Evolutionary conservation across 2,329 filamentous ascomycete genomes (phyloP), one percentile per base, ranked within the genome.

Genomic region (Alternaria angustiovoidea): DNA sequence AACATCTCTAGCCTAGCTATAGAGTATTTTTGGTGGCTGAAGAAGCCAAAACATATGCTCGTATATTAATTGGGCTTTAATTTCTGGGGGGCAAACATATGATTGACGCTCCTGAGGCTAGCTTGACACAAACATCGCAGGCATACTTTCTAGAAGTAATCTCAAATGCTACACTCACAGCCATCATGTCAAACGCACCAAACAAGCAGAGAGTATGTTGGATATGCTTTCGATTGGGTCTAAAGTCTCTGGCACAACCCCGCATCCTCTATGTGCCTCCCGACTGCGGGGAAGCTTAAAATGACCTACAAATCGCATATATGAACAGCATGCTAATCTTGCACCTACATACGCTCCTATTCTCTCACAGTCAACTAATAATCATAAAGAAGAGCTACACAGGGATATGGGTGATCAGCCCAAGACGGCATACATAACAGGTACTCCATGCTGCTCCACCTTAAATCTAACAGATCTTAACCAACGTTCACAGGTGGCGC

Each of bases 381-480:
- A 8, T 6, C 12, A 30, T 7, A 16, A n/a, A 11, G 8, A 28
- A 2, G 11, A 11, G 5, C 12, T 9, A n/a, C 14, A 16, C 4
- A 36, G 14, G 6, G 18, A n/a, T 11, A 59, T 59, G 56, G 4
- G 39, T 7, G 20, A 53, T 12, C 20, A 20, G 44, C 44, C 54
- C 34, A 62, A 60, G 38, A 64, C 59, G 24, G 63, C 61, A 7
- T 66, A 59, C 43, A 66, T 68, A 30, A 68, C 61, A 43, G 63
- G 65, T 65, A 56, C n/a, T 11, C 5, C 26, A 11, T 8, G 7
- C 24, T 26, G 20, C 7, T 20, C 11, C 7, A 9, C 22, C 26
- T 11, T 6, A 24, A 18, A 12, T 18, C 18, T n/a, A 24, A 18
- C 16, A 42, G 2, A 14, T 22, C 6, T 18, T 51, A 24, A 38